A percentile compares a stretch with the other conserved stretches of the same genome.
Conservation (phyloP, 2,329 filamentous ascomycete species). For the Aspergillus clavatus region DNA sequence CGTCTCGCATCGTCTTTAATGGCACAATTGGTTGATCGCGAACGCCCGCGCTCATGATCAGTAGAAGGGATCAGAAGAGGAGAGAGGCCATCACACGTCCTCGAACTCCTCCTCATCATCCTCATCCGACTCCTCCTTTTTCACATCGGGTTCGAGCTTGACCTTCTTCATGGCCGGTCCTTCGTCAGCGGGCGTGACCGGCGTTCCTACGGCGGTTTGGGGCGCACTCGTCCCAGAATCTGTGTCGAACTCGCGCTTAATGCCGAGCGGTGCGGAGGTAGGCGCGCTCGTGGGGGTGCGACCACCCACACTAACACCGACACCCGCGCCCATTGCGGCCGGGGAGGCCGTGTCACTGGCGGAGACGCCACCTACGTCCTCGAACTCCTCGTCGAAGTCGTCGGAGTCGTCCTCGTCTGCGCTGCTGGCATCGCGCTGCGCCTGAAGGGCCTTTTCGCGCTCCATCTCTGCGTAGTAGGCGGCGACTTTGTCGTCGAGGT, state of each 20-base stretch:
- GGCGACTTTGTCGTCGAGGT: conserved; percentile 44
- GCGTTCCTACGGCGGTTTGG: conserved; percentile 35
- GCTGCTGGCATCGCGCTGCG: conserved; percentile 38
- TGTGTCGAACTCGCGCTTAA: conserved; percentile 38
- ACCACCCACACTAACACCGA: too few species aligned
- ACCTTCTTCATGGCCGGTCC: conserved; percentile 41
- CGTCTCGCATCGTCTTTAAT: too few species aligned
- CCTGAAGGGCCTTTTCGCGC: conserved; percentile 39
- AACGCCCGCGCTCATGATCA: conserved; percentile 12
- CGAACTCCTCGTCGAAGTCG: conserved; percentile 41
- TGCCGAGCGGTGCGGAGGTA: conserved; percentile 17
- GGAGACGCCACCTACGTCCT: conserved; percentile 40
- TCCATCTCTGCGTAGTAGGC: conserved; percentile 46
- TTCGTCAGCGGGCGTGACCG: conserved; percentile 34
- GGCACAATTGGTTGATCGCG: conserved; percentile 11
- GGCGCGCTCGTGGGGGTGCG: conserved; percentile 27
- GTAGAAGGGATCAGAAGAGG: too few species aligned
- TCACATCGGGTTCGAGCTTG: conserved; percentile 36
- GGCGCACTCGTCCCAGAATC: conserved; percentile 37
- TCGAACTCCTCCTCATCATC: conserved; percentile 45
- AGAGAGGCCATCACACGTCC: conserved; percentile 31
- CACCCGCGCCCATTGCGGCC: conserved; percentile 21
- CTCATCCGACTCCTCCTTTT: conserved; percentile 40
- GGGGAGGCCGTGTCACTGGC: conserved; percentile 35
- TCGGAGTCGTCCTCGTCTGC: conserved; percentile 39